A percentile compares a stretch with the other conserved stretches of the same genome.
phyloP scores from a whole-genome alignment of 202 grass and related monocot genomes.

The Brachypodium distachyon region DNA sequence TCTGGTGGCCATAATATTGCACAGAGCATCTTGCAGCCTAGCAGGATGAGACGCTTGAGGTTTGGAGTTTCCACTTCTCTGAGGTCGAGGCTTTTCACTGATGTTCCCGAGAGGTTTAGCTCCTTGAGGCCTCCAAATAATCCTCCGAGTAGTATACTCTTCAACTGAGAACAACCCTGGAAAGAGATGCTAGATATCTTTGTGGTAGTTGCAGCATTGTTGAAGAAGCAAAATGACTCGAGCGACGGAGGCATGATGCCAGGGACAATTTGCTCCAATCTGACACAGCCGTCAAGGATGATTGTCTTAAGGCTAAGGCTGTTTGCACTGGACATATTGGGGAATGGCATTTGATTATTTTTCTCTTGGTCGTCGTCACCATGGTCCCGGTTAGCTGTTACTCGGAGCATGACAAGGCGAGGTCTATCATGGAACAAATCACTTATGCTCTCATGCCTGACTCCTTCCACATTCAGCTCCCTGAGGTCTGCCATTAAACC shows the following conservation, averaged over 20 bases:
- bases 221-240: neutral
- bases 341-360: neutral
- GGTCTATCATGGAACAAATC: neutral
- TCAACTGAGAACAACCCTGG: neutral
- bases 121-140: rapidly evolving
- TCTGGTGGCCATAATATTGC: neutral
- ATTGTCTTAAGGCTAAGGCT: neutral
- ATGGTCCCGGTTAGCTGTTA: neutral
- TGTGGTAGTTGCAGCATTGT: neutral
- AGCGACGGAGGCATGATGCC: neutral
- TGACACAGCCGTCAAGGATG: neutral
- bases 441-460: neutral
- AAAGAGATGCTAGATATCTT: neutral
- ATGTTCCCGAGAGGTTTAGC: neutral
- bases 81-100: slow-evolving; percentile 10
- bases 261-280: neutral
- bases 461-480: neutral
- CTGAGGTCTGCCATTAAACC: neutral
- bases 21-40: neutral
- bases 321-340: neutral
- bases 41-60: neutral
- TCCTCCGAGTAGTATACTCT: neutral
- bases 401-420: neutral
- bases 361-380: neutral
- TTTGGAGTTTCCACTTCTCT: rapidly evolving